A percentile compares a stretch with the other conserved stretches of the same genome.
phyloP scores from a whole-genome alignment of 78 protist species.

The Bodo saltans region DNA sequence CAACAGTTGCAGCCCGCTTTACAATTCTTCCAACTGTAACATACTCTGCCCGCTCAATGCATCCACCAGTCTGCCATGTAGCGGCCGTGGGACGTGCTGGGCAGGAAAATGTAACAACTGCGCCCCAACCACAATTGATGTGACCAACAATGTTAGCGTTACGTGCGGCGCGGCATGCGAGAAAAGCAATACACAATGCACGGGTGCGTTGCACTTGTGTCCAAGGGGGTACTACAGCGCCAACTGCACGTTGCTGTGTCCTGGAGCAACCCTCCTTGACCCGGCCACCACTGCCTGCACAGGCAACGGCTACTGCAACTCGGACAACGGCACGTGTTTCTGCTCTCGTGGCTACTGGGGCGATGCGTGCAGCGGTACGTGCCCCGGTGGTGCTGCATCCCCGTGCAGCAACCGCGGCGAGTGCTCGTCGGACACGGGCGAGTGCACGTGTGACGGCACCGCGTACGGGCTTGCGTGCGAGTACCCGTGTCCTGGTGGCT shows the following conservation, averaged over 20 bases:
- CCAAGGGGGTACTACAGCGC: constrained; percentile 29
- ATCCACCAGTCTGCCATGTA: no score
- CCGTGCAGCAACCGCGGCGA: constrained; percentile 11
- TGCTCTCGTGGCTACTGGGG: constrained; percentile 4
- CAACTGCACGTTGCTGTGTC: background rate
- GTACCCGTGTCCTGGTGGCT: constrained; percentile 1
- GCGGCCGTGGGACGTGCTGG: no score
- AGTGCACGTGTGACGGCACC: constrained; percentile 3
- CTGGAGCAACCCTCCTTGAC: no score
- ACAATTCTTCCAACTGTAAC: background rate
- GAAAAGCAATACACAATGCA: no score
- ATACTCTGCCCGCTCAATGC: background rate
- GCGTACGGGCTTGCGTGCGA: background rate
- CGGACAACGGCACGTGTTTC: background rate
- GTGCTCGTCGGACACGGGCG: background rate
- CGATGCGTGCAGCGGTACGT: background rate
- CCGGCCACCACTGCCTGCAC: background rate
- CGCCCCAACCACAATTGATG: no score
- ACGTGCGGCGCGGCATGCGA: background rate
- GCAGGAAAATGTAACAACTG: no score
- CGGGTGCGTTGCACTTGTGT: no score
- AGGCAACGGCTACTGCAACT: background rate
- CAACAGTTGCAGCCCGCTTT: background rate
- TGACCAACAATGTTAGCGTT: no score
- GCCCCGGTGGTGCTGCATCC: constrained; percentile 17